Percentiles rank a stretch among this genome's conserved stretches.
Evolutionary conservation across 441 rosid genomes (phyloP).

Genomic region (Mallotus repandus): DNA sequence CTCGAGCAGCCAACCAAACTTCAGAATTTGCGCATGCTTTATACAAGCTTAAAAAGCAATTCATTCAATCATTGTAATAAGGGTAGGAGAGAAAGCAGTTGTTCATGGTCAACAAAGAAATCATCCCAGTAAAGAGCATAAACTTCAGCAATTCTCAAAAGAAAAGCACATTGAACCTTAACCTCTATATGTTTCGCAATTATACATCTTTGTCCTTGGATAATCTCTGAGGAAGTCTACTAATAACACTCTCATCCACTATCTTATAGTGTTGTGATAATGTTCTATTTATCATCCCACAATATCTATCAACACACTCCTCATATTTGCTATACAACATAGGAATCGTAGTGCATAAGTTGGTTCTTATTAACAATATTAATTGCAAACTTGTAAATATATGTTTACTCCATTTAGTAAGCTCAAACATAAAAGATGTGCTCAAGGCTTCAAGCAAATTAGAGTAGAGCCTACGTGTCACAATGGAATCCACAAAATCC

Average conservation of each 20-base stretch:
- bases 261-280: slow-evolving; percentile 74
- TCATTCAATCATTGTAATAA: background rate
- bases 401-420: background rate
- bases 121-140: background rate
- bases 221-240: slow-evolving; percentile 63
- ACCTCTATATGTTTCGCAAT: background rate
- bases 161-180: background rate
- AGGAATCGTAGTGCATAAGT: slow-evolving; percentile 70
- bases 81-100: background rate
- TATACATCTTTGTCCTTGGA: slow-evolving; percentile 64
- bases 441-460: background rate
- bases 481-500: background rate
- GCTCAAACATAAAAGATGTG: background rate
- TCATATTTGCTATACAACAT: slow-evolving; percentile 67
- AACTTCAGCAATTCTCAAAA: slow-evolving; percentile 1
- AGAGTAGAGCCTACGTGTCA: background rate
- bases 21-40: background rate
- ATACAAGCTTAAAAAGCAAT: background rate
- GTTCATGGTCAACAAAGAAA: background rate
- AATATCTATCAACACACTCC: slow-evolving; percentile 67
- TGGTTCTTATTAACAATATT: slow-evolving; percentile 57
- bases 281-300: slow-evolving; percentile 61
- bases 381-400: slow-evolving; percentile 14
- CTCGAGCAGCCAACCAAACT: background rate
- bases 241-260: slow-evolving; percentile 71